These are phyloP conservation scores for Marasmius fiardii DNA, from an alignment of 1,284 basidiomycete genomes.

Conservation along the genomic window DNA sequence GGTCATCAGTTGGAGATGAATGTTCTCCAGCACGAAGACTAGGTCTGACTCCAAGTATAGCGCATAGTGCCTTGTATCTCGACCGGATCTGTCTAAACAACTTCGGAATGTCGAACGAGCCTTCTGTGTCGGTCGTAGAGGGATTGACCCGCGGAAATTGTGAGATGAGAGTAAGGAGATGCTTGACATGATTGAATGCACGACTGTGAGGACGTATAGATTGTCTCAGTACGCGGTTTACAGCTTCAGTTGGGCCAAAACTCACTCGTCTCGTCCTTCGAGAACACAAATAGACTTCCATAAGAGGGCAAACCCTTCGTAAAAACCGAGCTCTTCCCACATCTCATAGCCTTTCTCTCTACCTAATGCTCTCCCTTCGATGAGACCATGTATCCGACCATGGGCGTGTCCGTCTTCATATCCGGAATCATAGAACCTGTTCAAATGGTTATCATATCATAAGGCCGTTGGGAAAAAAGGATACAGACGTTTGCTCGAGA, in stretches of 20 bases:
- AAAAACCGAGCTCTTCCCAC: constrained; percentile 96
- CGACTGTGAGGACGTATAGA: constrained; percentile 42
- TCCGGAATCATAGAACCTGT: constrained; percentile 79
- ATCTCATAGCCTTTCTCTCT: constrained; percentile 91
- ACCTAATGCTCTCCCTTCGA: constrained; percentile 90
- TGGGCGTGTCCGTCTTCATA: constrained; percentile 79
- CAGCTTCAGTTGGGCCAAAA: constrained; percentile 1
- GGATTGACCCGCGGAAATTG: constrained; percentile 81
- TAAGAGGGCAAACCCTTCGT: constrained; percentile 77
- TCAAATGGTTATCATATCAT: not conserved
- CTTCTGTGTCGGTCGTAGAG: constrained; percentile 33
- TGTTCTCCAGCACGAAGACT: constrained; percentile 37
- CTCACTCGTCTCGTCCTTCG: constrained; percentile 47
- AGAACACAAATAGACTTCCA: constrained; percentile 55
- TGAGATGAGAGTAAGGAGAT: constrained; percentile 68
- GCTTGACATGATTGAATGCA: constrained; percentile 58
- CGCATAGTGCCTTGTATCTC: constrained; percentile 84
- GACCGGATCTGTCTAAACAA: constrained; percentile 85
- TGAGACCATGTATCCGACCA: constrained; percentile 85
- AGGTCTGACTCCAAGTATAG: constrained; percentile 76
- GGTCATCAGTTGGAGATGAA: not conserved
- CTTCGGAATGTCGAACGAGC: constrained; percentile 69
- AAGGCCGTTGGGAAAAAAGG: not conserved
- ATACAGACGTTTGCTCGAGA: constrained; percentile 66
- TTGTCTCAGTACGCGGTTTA: not conserved